These are phyloP conservation scores for Marvania coccoides DNA, from an alignment of 139 green algal genomes.

Conservation along the genomic window DNA sequence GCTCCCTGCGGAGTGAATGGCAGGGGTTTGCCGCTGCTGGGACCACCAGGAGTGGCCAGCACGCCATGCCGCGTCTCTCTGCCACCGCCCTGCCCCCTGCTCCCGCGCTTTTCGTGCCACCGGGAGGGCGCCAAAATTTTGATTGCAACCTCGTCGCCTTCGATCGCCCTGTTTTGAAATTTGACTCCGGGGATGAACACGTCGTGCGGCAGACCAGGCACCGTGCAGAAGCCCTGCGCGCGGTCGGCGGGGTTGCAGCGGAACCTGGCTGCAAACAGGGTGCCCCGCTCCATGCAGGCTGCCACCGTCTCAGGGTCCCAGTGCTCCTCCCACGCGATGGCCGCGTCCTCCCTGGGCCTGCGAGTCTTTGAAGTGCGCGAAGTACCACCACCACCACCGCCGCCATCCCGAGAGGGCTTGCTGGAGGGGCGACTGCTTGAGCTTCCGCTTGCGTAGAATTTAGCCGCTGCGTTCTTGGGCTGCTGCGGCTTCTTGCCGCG, in stretches of 20 bases:
- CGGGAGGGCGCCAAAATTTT: conserved; percentile 46
- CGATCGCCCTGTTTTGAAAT: conserved; percentile 60
- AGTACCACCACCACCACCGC: no score
- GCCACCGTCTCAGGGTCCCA: background rate
- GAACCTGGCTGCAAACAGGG: background rate
- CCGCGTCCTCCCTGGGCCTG: no score
- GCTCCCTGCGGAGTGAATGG: no score
- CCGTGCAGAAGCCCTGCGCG: conserved; percentile 47
- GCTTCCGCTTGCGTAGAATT: no score
- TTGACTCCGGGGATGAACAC: conserved; percentile 40
- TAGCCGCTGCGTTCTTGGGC: no score
- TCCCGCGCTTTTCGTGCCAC: no score
- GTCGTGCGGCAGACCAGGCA: conserved; percentile 58
- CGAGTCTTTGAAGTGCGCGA: no score
- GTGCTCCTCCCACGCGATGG: no score
- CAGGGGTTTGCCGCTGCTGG: background rate
- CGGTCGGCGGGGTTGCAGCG: background rate
- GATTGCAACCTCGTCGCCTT: conserved; percentile 79
- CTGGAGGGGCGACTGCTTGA: no score
- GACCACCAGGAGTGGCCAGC: background rate
- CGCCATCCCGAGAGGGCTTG: no score
- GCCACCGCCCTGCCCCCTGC: no score
- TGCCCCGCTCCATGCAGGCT: background rate
- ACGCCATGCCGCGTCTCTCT: background rate
- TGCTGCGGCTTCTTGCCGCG: no score